Evolutionary conservation across 192 early-diverging fungal species (phyloP), one percentile per base, ranked within the genome.

Genomic region (Phlyctochytrium arcticum): DNA sequence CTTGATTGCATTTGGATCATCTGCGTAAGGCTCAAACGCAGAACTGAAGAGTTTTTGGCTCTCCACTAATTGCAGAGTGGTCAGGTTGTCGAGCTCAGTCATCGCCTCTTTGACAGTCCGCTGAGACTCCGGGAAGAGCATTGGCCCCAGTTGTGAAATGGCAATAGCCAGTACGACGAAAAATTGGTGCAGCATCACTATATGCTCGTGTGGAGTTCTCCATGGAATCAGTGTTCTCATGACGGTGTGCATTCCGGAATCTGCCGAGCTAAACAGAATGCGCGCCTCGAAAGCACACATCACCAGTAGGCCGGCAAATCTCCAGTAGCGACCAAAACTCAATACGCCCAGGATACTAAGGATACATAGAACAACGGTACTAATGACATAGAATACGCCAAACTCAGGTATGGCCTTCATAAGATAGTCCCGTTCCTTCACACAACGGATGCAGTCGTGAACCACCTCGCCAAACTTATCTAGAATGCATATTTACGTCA

Each of bases 241-340:
- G 56, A 37, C 34, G 65, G 3, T 4, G 6, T 42, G 57, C 21
- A 30, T 35, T 10, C 59, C 23, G 19, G 57, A n/a, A 31, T 51
- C 61, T 10, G 44, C 19, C 5, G 47, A 21, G 21, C 47, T 17
- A 2, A 66, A 44, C 15, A 76, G 48, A 23, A 79, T 54, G 19
- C 29, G 12, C 15, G 63, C n/a, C 49, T 80, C 80, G 30, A 80
- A 10, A 36, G 35, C 30, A 27, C 48, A 61, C 54, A 80, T 60
- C 30, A 57, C 12, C 0, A 65, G 9, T 17, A 80, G 57, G 3
- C 66, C 68, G 24, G 70, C 55, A 35, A 73, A 71, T 2, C 80
- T 70, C 75, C 78, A 77, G 57, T 63, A 79, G 10, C 75, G 59
- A 30, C 77, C 80, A 37, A 72, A 80, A 12, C 66, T 64, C 34